These are phyloP conservation scores for Phytopythium delawarense DNA, from an alignment of 352 stramenopile species.

Conservation along the genomic window DNA sequence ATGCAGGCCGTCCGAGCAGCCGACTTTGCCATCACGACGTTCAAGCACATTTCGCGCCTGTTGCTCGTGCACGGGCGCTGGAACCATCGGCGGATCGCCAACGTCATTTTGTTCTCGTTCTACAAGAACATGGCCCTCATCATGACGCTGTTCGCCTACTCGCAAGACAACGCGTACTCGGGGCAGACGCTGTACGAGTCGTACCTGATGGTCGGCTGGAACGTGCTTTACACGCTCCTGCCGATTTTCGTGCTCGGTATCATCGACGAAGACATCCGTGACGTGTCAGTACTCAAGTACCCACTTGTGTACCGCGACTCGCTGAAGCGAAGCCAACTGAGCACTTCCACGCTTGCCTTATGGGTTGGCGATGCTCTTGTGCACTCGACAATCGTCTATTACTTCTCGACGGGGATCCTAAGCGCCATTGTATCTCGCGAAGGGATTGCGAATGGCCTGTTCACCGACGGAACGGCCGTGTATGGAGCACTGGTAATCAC, in stretches of 20 bases:
- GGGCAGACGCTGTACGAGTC: constrained; percentile 87
- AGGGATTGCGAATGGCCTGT: constrained; percentile 57
- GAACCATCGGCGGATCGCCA: constrained; percentile 79
- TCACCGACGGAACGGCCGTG: constrained; percentile 67
- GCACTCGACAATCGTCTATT: constrained; percentile 73
- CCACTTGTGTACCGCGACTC: constrained; percentile 80
- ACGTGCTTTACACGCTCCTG: constrained; percentile 93
- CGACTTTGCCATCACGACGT: constrained; percentile 85
- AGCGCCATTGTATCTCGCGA: constrained; percentile 29
- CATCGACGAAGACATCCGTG: constrained; percentile 78
- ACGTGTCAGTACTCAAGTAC: constrained; percentile 62
- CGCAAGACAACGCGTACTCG: constrained; percentile 89
- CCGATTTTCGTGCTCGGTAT: constrained; percentile 91
- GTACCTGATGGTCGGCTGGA: constrained; percentile 92
- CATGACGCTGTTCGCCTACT: constrained; percentile 90
- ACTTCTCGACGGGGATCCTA: constrained; percentile 48
- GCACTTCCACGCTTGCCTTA: constrained; percentile 43
- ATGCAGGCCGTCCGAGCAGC: constrained; percentile 85
- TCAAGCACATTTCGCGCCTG: constrained; percentile 70
- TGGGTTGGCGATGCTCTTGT: constrained; percentile 77
- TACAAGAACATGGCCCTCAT: constrained; percentile 94
- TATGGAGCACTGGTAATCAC: constrained; percentile 79
- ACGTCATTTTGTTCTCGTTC: constrained; percentile 84
- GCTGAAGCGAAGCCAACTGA: constrained; percentile 55
- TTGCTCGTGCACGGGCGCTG: constrained; percentile 81